Evolutionary conservation across 768 basidiomycete species (phyloP).

Genomic region (Russula emetica): DNA sequence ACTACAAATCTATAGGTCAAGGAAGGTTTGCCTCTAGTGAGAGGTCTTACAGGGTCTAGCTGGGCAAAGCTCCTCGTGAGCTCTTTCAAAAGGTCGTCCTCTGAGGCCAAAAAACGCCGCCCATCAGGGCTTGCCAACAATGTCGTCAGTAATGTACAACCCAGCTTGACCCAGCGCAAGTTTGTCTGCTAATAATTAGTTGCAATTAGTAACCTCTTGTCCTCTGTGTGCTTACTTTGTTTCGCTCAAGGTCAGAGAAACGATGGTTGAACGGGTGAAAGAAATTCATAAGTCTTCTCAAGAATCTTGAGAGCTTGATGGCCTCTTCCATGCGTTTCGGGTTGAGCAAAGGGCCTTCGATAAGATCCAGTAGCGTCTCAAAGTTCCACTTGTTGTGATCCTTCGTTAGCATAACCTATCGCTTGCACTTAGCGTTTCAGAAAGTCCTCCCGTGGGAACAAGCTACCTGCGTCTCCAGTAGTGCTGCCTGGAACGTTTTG

Average conservation of each 20-base stretch:
- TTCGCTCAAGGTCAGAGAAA: conserved; percentile 77
- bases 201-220: background rate
- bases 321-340: conserved; percentile 93
- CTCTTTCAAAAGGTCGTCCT: conserved; percentile 83
- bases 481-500: conserved; percentile 74
- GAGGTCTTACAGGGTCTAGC: conserved; percentile 73
- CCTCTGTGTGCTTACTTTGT: conserved; percentile 43
- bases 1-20: conserved; percentile 40
- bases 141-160: conserved; percentile 76
- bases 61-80: conserved; percentile 85
- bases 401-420: conserved; percentile 80
- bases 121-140: conserved; percentile 83
- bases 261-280: conserved; percentile 87
- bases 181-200: conserved; percentile 49
- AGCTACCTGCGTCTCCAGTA: conserved; percentile 81
- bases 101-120: conserved; percentile 67
- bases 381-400: conserved; percentile 92
- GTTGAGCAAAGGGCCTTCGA: conserved; percentile 90
- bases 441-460: background rate
- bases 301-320: conserved; percentile 82
- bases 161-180: conserved; percentile 80
- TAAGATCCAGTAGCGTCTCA: conserved; percentile 78
- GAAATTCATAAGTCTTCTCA: conserved; percentile 87
- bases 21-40: background rate
- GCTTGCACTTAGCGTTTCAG: background rate